These are phyloP conservation scores for Pythium plurisporium DNA, from an alignment of 352 stramenopile genomes.

Conservation along the genomic window DNA sequence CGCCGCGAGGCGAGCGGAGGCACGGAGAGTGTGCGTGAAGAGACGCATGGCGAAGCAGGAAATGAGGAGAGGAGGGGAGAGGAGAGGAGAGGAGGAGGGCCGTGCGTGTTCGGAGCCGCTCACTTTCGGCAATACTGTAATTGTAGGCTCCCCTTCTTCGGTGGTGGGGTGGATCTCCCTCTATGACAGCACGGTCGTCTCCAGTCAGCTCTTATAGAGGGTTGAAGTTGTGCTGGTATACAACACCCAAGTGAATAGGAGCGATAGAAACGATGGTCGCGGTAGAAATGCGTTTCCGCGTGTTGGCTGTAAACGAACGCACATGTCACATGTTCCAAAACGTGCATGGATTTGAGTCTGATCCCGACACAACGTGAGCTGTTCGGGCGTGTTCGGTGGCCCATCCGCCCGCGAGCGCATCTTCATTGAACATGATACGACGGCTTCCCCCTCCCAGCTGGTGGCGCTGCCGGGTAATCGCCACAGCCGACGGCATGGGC, in stretches of 20 bases:
- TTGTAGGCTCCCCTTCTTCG: too few species aligned
- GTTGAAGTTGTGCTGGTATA: constrained; percentile 25
- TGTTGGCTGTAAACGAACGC: constrained; percentile 22
- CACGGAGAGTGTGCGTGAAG: constrained; percentile 17
- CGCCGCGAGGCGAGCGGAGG: constrained; percentile 8
- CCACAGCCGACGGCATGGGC: background rate
- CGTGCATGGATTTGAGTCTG: background rate
- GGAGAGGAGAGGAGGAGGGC: background rate
- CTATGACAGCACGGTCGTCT: constrained; percentile 20
- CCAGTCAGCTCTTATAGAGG: constrained; percentile 19
- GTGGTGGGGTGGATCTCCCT: constrained; percentile 1
- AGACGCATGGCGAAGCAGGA: constrained; percentile 12
- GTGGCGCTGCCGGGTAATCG: background rate
- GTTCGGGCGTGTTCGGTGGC: constrained; percentile 1
- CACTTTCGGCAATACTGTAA: constrained; percentile 11
- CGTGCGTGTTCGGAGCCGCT: constrained; percentile 1
- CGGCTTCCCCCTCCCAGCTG: background rate
- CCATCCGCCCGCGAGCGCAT: too few species aligned
- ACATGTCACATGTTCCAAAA: constrained; percentile 8
- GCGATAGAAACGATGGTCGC: background rate
- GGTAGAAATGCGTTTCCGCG: constrained; percentile 20
- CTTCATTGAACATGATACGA: constrained; percentile 6
- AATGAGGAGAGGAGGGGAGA: background rate
- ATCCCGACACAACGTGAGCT: background rate
- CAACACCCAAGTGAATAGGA: background rate